These are phyloP conservation scores for Trichosporon faecale DNA, from an alignment of 1,284 basidiomycete species.

Conservation along the genomic window DNA sequence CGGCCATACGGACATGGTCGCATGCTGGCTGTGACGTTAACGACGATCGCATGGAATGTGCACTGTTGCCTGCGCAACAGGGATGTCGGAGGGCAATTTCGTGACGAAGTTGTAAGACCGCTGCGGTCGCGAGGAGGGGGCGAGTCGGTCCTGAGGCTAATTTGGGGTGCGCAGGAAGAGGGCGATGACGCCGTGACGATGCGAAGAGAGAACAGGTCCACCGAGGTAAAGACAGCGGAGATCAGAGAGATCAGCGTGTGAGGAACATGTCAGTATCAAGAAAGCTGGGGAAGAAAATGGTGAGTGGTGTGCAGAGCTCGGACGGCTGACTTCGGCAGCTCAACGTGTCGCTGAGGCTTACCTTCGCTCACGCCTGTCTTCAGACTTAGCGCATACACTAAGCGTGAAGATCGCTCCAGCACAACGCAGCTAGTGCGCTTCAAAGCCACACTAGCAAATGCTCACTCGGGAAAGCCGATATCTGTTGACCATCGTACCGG, in stretches of 20 bases:
- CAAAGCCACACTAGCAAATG: too few relatives aligned
- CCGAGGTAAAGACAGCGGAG: background rate
- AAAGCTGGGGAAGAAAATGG: background rate
- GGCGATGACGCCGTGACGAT: background rate
- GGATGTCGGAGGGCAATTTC: background rate
- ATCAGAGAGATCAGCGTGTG: background rate
- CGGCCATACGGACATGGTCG: background rate
- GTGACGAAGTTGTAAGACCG: background rate
- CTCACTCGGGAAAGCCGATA: too few relatives aligned
- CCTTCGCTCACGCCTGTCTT: too few relatives aligned
- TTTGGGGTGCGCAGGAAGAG: background rate
- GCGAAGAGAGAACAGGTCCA: background rate
- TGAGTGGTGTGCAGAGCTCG: background rate
- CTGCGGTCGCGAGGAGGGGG: background rate
- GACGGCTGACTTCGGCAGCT: too few relatives aligned
- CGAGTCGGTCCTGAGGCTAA: background rate
- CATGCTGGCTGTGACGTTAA: background rate
- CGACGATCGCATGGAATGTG: background rate
- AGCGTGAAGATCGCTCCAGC: too few relatives aligned
- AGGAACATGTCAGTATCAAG: background rate
- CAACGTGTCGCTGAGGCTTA: too few relatives aligned
- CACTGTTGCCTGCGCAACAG: background rate
- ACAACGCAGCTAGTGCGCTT: too few relatives aligned
- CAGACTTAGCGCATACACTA: too few relatives aligned
- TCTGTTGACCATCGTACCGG: too few relatives aligned